phyloP scores from a whole-genome alignment of 768 basidiomycete genomes.

The Lyophyllum shimeji region DNA sequence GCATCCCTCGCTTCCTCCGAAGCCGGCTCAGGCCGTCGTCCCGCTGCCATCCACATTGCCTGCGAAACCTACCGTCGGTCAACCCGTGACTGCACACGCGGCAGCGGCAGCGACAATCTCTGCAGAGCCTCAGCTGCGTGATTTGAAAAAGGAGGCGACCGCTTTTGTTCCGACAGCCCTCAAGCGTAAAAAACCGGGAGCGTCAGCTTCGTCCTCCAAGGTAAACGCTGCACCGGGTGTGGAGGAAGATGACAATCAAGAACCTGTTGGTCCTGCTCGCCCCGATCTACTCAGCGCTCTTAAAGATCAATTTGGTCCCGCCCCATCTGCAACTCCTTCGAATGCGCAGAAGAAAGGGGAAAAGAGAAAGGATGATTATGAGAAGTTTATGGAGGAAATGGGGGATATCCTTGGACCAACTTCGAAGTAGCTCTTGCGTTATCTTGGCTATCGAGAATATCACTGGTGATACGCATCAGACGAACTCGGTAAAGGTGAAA shows the following conservation, averaged over 20 bases:
- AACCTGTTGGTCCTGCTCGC: constrained; percentile 37
- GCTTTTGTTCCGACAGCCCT: constrained; percentile 84
- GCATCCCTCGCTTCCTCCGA: constrained; percentile 44
- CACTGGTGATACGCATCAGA: background rate
- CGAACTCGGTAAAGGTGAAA: too few species aligned
- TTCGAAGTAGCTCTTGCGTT: constrained; percentile 8
- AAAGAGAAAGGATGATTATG: constrained; percentile 67
- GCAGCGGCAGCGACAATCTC: constrained; percentile 69
- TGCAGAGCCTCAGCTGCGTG: constrained; percentile 85
- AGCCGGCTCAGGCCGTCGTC: constrained; percentile 29
- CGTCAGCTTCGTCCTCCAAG: constrained; percentile 33
- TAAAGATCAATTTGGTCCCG: constrained; percentile 57
- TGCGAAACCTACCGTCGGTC: constrained; percentile 31
- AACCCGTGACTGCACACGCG: constrained; percentile 33
- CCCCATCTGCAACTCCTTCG: constrained; percentile 22
- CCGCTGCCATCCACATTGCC: constrained; percentile 29
- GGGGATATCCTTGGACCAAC: constrained; percentile 56
- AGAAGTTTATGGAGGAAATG: constrained; percentile 76
- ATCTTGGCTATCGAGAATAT: background rate
- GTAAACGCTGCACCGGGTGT: constrained; percentile 69
- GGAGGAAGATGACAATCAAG: constrained; percentile 28
- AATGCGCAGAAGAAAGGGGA: constrained; percentile 23
- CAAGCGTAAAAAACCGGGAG: constrained; percentile 65
- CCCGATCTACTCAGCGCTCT: constrained; percentile 69
- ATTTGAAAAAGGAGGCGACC: constrained; percentile 93